Evolutionary conservation across 2,329 filamentous ascomycete genomes (phyloP).

Genomic region (Mycocentrospora acerina): DNA sequence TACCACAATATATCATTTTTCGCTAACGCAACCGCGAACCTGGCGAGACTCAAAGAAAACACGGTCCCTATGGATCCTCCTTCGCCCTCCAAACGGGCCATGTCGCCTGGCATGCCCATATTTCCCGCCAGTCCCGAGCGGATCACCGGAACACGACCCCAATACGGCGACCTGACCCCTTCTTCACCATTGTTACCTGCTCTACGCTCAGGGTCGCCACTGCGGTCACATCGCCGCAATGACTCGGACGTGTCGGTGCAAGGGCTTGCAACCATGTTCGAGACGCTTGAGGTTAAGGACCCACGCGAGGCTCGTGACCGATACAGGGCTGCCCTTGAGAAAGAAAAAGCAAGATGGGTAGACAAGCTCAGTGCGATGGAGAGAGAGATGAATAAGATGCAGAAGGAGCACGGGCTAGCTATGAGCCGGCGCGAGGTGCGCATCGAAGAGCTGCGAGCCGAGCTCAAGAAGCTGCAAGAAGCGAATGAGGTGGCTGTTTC

Average conservation of each 20-base stretch:
- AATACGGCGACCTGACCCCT: conserved; percentile 26
- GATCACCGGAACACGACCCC: conserved; percentile 52
- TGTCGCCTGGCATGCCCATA: conserved; percentile 60
- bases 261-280: conserved; percentile 68
- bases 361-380: conserved; percentile 29
- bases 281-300: conserved; percentile 61
- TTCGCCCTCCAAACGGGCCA: conserved; percentile 52
- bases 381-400: conserved; percentile 34
- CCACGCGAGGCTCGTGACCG: conserved; percentile 47
- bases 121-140: conserved; percentile 65
- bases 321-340: conserved; percentile 47
- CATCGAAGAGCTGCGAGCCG: conserved; percentile 34
- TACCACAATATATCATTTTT: conserved; percentile 5
- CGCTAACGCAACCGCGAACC: conserved; percentile 30
- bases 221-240: conserved; percentile 34
- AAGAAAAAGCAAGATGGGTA: conserved; percentile 43
- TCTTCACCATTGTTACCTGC: conserved; percentile 35
- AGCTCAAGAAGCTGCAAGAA: conserved; percentile 21
- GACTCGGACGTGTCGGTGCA: conserved; percentile 43
- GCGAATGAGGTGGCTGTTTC: conserved; percentile 26
- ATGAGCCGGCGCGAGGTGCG: conserved; percentile 29
- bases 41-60: conserved; percentile 41
- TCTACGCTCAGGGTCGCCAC: conserved; percentile 43
- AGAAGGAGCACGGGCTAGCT: conserved; percentile 68
- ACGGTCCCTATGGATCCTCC: conserved; percentile 41